Conservation (phyloP, 441 rosid species). For the Eugenia klotzschiana region DNA sequence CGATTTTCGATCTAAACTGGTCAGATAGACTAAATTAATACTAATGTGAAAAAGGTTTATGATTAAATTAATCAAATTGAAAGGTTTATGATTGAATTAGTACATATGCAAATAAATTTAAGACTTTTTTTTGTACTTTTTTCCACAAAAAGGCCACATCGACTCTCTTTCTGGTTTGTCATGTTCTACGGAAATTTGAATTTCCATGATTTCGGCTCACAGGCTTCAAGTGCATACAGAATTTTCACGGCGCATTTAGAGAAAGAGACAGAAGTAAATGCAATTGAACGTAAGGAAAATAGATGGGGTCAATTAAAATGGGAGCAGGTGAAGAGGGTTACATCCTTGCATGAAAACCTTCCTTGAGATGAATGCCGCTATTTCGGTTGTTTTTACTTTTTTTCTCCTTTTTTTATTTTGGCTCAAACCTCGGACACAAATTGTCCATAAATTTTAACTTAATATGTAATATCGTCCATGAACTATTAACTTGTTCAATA, state of each 20-base stretch:
- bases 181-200: not conserved
- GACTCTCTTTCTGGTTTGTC: not conserved
- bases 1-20: too few species aligned
- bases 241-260: not conserved
- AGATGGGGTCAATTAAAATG: not conserved
- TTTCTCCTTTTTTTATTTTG: too few species aligned
- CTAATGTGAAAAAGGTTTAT: too few species aligned
- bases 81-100: too few species aligned
- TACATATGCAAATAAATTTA: too few species aligned
- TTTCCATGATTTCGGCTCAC: not conserved
- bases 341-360: not conserved
- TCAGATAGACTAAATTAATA: too few species aligned
- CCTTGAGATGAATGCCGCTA: not conserved
- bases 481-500: too few species aligned
- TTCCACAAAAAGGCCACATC: not conserved
- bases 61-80: too few species aligned
- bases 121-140: too few species aligned
- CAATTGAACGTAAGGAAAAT: not conserved
- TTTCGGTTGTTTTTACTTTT: not conserved
- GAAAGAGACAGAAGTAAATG: not conserved
- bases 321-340: not conserved
- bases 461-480: too few species aligned
- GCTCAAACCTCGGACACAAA: not conserved
- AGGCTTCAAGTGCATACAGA: not conserved
- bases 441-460: too few species aligned